Conservation (phyloP, 176 grass and related monocot genomes). For the Bonia amplexicaulis region DNA sequence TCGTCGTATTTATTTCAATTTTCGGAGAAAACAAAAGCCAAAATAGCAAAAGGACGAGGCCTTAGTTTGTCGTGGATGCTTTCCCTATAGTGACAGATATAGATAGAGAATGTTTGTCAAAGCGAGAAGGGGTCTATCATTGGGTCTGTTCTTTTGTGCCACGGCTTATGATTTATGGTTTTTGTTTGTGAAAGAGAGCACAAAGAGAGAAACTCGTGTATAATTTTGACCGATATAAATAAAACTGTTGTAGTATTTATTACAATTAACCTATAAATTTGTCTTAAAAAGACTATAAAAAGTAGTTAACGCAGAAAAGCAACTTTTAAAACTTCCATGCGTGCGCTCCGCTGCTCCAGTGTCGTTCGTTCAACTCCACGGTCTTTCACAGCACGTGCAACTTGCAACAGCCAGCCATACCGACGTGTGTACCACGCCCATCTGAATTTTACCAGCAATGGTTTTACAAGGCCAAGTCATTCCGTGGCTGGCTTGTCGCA, state of each 20-base stretch:
- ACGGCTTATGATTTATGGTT: too few relatives aligned
- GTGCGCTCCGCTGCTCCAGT: not conserved
- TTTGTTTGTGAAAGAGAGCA: too few relatives aligned
- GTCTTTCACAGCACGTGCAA: not conserved
- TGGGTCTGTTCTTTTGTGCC: too few relatives aligned
- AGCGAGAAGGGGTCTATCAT: not conserved
- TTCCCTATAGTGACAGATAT: not conserved
- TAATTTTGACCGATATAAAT: too few relatives aligned
- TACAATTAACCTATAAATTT: too few relatives aligned
- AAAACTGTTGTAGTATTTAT: too few relatives aligned
- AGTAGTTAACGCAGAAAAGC: too few relatives aligned
- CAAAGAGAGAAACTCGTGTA: accelerated
- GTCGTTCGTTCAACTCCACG: not conserved
- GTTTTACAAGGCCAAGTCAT: not conserved
- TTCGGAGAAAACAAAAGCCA: too few relatives aligned
- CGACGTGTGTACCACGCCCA: not conserved
- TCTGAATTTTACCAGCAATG: not conserved
- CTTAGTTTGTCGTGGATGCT: not conserved
- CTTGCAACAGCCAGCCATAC: not conserved
- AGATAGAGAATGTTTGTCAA: not conserved
- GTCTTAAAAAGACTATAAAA: too few relatives aligned
- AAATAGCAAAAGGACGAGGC: too few relatives aligned
- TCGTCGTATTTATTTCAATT: too few relatives aligned
- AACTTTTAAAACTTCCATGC: too few relatives aligned
- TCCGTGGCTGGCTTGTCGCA: not conserved